Evolutionary conservation across 2,329 filamentous ascomycete species (phyloP).

Genomic region (Exophiala aquamarina): DNA sequence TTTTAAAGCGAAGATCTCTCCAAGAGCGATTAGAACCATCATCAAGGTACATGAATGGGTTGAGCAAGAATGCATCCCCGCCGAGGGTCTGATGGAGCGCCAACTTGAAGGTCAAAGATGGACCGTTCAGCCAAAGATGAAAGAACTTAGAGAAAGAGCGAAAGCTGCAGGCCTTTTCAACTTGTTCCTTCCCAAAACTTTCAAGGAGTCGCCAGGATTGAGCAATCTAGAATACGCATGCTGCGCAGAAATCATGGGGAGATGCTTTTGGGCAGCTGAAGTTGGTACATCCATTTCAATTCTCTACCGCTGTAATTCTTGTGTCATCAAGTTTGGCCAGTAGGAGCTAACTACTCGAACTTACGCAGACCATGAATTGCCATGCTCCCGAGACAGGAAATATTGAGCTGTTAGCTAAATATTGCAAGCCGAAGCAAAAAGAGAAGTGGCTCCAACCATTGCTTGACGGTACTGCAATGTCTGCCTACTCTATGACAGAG

Average conservation of each 20-base stretch:
- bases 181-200: conserved; percentile 85
- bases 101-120: conserved; percentile 72
- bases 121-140: conserved; percentile 69
- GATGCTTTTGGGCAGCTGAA: conserved; percentile 55
- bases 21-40: conserved; percentile 44
- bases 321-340: too few species aligned
- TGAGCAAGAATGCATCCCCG: conserved; percentile 79
- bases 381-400: conserved; percentile 81
- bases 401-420: conserved; percentile 83
- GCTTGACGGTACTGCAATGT: conserved; percentile 75
- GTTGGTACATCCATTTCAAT: too few species aligned
- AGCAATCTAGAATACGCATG: conserved; percentile 86
- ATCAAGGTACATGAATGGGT: conserved; percentile 76
- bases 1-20: conserved; percentile 24
- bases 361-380: conserved; percentile 71
- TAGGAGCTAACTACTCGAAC: too few species aligned
- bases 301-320: too few species aligned
- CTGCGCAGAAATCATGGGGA: conserved; percentile 85
- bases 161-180: conserved; percentile 79
- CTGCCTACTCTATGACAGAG: conserved; percentile 83
- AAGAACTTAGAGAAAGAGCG: conserved; percentile 77
- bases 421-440: conserved; percentile 56
- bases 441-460: conserved; percentile 71
- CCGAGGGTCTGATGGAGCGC: conserved; percentile 71
- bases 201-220: conserved; percentile 83